phyloP scores from a whole-genome alignment of 257 asterid genomes.

The Fraxinus pennsylvanica region DNA sequence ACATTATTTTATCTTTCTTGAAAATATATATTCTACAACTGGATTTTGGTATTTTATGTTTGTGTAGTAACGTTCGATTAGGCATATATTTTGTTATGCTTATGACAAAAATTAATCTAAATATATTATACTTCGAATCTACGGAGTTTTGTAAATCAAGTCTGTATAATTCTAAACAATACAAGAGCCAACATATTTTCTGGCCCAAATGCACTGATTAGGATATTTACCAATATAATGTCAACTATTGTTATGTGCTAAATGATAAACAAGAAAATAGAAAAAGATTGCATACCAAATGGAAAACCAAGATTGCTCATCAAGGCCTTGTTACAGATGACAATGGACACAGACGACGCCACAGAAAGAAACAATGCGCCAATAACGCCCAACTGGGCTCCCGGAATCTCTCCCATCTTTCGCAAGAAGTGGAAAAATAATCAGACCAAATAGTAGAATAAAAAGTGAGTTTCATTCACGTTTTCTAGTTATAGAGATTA shows the following conservation, averaged over 20 bases:
- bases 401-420: constrained; percentile 78
- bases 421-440: background rate
- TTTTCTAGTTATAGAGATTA: background rate
- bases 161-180: no score
- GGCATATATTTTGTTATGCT: background rate
- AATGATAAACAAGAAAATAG: background rate
- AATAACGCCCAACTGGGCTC: constrained; percentile 73
- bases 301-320: constrained; percentile 91
- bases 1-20: background rate
- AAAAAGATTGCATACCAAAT: constrained; percentile 51
- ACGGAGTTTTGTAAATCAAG: no score
- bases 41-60: background rate
- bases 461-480: background rate
- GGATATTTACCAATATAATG: no score
- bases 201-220: no score
- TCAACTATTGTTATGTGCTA: no score
- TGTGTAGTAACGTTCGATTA: background rate
- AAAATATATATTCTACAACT: background rate
- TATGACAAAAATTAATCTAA: background rate
- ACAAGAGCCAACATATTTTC: no score
- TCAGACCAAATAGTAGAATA: background rate
- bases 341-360: constrained; percentile 91
- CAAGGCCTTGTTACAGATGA: constrained; percentile 87
- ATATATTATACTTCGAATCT: no score
- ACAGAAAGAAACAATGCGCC: constrained; percentile 81